Percentiles rank a stretch among this genome's conserved stretches.
Conservation (phyloP, 2,329 filamentous ascomycete genomes). For the Sclerotinia borealis region DNA sequence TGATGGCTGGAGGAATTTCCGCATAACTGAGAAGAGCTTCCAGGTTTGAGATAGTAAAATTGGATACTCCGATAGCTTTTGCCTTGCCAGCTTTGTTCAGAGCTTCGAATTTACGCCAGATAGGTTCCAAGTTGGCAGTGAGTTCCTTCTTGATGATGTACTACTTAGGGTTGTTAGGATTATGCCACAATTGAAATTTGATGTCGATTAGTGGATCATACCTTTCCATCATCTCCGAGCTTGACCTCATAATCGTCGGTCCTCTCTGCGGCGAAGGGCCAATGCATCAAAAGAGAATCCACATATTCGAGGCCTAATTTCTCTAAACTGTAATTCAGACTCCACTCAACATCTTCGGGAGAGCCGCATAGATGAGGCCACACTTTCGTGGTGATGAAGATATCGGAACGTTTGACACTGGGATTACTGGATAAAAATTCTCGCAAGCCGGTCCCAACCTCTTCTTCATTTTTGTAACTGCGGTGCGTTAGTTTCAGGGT, state of each 20-base stretch:
- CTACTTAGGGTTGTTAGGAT: slow-evolving; percentile 24
- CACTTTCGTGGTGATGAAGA: slow-evolving; percentile 30
- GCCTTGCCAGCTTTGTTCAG: slow-evolving; percentile 54
- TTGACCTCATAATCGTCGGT: slow-evolving; percentile 57
- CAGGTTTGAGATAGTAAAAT: slow-evolving; percentile 49
- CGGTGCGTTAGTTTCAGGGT: neutral
- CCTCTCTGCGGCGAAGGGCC: slow-evolving; percentile 74
- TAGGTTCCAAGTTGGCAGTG: slow-evolving; percentile 55
- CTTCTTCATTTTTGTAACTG: slow-evolving; percentile 69
- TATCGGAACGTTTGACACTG: slow-evolving; percentile 49
- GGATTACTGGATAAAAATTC: slow-evolving; percentile 55
- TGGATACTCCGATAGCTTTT: slow-evolving; percentile 52
- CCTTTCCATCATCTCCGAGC: slow-evolving; percentile 46
- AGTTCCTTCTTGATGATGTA: slow-evolving; percentile 57
- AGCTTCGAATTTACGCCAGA: slow-evolving; percentile 70
- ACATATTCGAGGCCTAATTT: slow-evolving; percentile 72
- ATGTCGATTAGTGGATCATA: slow-evolving; percentile 21
- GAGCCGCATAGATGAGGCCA: slow-evolving; percentile 59
- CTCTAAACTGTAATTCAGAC: slow-evolving; percentile 65
- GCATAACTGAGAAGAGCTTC: slow-evolving; percentile 45
- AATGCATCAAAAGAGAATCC: slow-evolving; percentile 77
- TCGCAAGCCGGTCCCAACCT: slow-evolving; percentile 71
- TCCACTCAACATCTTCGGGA: slow-evolving; percentile 56
- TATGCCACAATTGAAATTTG: slow-evolving; percentile 11
- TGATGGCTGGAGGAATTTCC: slow-evolving; percentile 43